Evolutionary conservation across 148 eudicot genomes (phyloP), one percentile per base, ranked within the genome.

Genomic region (Nepenthes gracilis): DNA sequence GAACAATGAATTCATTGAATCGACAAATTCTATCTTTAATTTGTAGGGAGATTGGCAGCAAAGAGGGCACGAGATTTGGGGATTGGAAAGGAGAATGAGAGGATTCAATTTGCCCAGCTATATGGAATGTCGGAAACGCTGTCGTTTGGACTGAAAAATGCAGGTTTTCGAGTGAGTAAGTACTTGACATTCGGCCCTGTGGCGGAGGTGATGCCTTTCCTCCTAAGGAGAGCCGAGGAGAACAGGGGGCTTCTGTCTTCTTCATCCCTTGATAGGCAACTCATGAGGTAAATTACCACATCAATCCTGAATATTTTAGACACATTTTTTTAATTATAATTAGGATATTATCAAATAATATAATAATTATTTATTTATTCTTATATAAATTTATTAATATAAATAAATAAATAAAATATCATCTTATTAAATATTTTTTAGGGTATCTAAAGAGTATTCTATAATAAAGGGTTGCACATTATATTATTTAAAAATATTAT

Each of bases 51-150:
- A 66, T 43, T 78, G 66, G 96, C 94, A 1, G 91, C 91, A 0
- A 57, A 69, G 1, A 84, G 72, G 63, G 96, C 94, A 1, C 71
- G 54, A 2, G 83, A 80, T 36, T 65, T 80, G 60, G 86, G 94
- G 9, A 80, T 92, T 36, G 74, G 67, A 13, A 78, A 66, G 54
- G 81, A 76, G 6, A 82, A 69, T 35, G 69, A 70, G 9, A 76
- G 75, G 76, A 72, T 92, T 54, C 88, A 88, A 48, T 92, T 88
- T 65, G 98, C 98, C 6, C 96, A 88, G 59, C 69, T 88, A 0
- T 92, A 92, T 66, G 98, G 96, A 53, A 92, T 92, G 98, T 77
- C 94, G 0, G 96, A 92, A 23, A 82, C 83, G 5, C 72, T 92
- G 11, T 81, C 96, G 0, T 86, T 69, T 57, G 85, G 87, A 0